These are phyloP conservation scores for Pythium diclinum DNA, from an alignment of 352 stramenopile genomes.

Conservation along the genomic window DNA sequence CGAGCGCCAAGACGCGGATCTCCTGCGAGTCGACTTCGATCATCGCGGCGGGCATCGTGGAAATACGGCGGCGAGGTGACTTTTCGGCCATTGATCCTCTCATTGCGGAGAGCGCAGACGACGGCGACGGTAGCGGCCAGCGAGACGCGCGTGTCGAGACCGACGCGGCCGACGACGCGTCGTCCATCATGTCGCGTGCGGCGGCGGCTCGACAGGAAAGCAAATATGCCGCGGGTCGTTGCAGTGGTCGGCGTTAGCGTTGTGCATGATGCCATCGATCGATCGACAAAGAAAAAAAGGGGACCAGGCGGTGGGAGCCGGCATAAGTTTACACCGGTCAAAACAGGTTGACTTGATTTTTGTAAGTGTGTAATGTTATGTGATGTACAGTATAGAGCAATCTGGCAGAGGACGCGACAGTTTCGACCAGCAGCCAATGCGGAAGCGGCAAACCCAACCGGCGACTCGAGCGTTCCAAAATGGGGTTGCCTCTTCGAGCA, in stretches of 20 bases:
- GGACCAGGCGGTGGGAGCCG: neutral
- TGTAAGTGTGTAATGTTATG: neutral
- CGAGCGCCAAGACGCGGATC: constrained; percentile 49
- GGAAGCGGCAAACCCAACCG: neutral
- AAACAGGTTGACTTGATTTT: neutral
- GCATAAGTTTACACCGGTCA: neutral
- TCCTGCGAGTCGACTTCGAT: constrained; percentile 50
- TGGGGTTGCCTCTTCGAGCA: neutral
- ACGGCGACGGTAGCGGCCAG: neutral
- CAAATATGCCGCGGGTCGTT: neutral
- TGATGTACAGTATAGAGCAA: neutral
- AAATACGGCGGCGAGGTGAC: neutral
- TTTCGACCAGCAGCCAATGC: neutral
- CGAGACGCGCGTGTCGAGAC: neutral
- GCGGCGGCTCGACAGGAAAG: neutral
- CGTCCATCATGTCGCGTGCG: constrained; percentile 8
- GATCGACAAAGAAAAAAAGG: neutral
- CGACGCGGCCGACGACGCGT: neutral
- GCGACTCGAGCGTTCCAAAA: neutral
- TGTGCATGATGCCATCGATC: constrained; percentile 1
- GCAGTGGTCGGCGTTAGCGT: neutral
- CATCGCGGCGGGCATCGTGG: neutral
- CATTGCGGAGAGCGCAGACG: neutral
- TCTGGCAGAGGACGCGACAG: constrained; percentile 1
- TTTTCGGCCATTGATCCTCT: neutral